Conservation (phyloP, 2,329 filamentous ascomycete species). For the Helicocarpus griseus region DNA sequence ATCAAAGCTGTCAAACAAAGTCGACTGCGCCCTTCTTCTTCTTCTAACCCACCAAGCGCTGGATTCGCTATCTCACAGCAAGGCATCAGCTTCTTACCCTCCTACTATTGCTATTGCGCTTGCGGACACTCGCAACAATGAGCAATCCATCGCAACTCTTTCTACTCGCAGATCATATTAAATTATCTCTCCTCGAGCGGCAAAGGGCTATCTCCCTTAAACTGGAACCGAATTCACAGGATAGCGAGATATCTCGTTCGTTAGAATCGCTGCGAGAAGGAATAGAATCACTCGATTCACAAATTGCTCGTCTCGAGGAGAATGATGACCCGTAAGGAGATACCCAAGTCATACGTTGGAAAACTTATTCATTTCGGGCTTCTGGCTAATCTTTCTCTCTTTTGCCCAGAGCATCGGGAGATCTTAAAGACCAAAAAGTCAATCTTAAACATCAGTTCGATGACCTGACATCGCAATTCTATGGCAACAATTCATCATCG, state of each 20-base stretch:
- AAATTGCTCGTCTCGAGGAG: slow-evolving; percentile 55
- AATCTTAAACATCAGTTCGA: slow-evolving; percentile 63
- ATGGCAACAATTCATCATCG: slow-evolving; percentile 45
- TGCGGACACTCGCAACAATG: slow-evolving; percentile 25
- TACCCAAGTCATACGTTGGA: neutral
- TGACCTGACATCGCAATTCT: slow-evolving; percentile 72
- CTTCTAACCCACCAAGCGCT: neutral
- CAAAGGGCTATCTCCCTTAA: slow-evolving; percentile 75
- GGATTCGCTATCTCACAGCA: neutral
- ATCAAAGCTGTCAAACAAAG: neutral
- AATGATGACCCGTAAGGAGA: slow-evolving; percentile 49
- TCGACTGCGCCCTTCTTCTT: neutral
- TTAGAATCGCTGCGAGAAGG: slow-evolving; percentile 78
- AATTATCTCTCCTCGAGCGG: slow-evolving; percentile 85
- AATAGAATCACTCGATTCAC: slow-evolving; percentile 57
- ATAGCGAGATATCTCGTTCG: slow-evolving; percentile 80
- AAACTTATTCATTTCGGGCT: neutral
- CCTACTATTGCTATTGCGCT: too few species aligned
- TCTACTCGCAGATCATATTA: slow-evolving; percentile 91
- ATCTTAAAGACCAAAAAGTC: slow-evolving; percentile 55
- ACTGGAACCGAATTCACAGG: slow-evolving; percentile 68
- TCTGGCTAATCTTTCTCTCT: neutral
- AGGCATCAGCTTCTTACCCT: neutral
- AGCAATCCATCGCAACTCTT: slow-evolving; percentile 64
- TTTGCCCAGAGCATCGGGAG: slow-evolving; percentile 27